Conservation (phyloP, 768 basidiomycete genomes). For the Suillus clintonianus region DNA sequence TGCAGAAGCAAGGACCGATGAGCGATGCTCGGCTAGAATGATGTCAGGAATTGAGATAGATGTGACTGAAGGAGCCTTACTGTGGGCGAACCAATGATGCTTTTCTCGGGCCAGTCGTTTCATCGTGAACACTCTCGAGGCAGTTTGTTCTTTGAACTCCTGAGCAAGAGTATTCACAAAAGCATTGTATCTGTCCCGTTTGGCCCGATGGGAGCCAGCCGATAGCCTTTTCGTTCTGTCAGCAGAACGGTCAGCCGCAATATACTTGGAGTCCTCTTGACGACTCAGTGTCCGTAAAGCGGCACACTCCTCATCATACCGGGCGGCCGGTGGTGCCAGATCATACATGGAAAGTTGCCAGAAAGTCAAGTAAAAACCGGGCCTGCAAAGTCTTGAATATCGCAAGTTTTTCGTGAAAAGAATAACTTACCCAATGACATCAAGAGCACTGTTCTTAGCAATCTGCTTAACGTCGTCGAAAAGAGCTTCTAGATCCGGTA, state of each 20-base stretch:
- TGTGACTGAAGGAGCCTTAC: slow-evolving; percentile 30
- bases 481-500: slow-evolving; percentile 67
- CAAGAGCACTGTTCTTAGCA: slow-evolving; percentile 62
- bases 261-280: slow-evolving; percentile 66
- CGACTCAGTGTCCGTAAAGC: slow-evolving; percentile 61
- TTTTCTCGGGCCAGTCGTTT: slow-evolving; percentile 80
- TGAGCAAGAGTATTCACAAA: slow-evolving; percentile 60
- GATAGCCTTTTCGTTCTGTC: slow-evolving; percentile 61
- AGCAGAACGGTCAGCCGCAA: slow-evolving; percentile 68
- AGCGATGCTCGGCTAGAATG: slow-evolving; percentile 33
- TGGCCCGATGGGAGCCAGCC: slow-evolving; percentile 57
- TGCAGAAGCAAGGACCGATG: slow-evolving; percentile 53
- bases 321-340: slow-evolving; percentile 70
- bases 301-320: slow-evolving; percentile 79
- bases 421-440: slow-evolving; percentile 68
- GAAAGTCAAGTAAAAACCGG: slow-evolving; percentile 93
- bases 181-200: slow-evolving; percentile 66
- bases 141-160: slow-evolving; percentile 77
- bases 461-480: slow-evolving; percentile 79
- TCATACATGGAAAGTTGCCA: slow-evolving; percentile 97
- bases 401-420: slow-evolving; percentile 8
- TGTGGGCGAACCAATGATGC: slow-evolving; percentile 78
- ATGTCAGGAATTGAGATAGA: not conserved
- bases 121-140: slow-evolving; percentile 69
- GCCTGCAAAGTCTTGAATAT: slow-evolving; percentile 45